phyloP scores from a whole-genome alignment of 352 stramenopile species.

The Phytopythium cucurbitacearum region DNA sequence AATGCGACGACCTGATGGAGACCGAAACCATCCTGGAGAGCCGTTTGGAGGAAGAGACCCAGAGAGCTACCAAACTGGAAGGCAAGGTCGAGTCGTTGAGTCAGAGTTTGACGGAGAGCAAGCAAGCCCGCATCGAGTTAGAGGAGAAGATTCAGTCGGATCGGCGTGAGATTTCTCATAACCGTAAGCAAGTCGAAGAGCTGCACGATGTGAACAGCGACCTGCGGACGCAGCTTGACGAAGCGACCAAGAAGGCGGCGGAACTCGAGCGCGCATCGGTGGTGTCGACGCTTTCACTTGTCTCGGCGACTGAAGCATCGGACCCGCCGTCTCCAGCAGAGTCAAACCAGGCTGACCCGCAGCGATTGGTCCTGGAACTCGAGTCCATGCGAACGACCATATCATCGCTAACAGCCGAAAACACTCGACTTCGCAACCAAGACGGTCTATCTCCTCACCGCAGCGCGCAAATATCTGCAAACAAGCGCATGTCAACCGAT shows the following conservation, averaged over 20 bases:
- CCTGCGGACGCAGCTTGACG: conserved; percentile 48
- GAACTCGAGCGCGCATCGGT: conserved; percentile 39
- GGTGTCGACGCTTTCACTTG: conserved; percentile 27
- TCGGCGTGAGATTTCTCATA: conserved; percentile 44
- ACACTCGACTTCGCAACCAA: conserved; percentile 41
- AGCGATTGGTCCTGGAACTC: conserved; percentile 45
- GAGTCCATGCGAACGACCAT: conserved; percentile 47
- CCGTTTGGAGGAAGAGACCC: conserved; percentile 37
- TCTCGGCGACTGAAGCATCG: conserved; percentile 9
- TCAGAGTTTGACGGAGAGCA: conserved; percentile 32
- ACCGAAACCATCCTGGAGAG: conserved; percentile 33
- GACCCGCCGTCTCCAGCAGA: conserved; percentile 2
- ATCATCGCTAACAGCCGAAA: conserved; percentile 54
- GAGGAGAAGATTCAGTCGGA: conserved; percentile 41
- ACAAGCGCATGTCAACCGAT: conserved; percentile 62
- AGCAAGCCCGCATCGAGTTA: conserved; percentile 28
- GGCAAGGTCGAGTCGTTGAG: conserved; percentile 38
- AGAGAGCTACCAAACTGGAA: conserved; percentile 35
- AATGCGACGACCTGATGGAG: conserved; percentile 54
- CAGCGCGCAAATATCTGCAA: conserved; percentile 6
- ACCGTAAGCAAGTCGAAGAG: conserved; percentile 50
- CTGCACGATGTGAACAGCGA: conserved; percentile 42
- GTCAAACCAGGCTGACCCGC: conserved; percentile 25
- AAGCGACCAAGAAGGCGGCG: conserved; percentile 34
- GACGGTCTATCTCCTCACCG: conserved; percentile 29